Evolutionary conservation across 106 monocot species (phyloP).

Genomic region (Narthecium ossifragum): DNA sequence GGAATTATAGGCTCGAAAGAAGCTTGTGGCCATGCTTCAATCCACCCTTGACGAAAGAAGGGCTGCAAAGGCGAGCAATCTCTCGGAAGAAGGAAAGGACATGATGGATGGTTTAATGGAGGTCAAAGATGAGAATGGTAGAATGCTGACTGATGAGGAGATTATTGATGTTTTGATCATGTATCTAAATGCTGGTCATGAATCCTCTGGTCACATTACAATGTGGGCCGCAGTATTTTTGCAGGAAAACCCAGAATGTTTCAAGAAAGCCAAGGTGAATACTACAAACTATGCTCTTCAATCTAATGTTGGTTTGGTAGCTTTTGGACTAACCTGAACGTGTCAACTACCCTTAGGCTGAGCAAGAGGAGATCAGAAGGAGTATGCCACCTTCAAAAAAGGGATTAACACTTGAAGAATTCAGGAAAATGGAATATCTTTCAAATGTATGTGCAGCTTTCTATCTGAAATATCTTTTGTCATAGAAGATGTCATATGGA

Average conservation of each 20-base stretch:
- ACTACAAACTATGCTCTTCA: not conserved
- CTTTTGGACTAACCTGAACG: no score
- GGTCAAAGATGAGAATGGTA: conserved; percentile 58
- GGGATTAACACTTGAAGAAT: conserved; percentile 59
- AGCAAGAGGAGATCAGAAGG: conserved; percentile 79
- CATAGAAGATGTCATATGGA: not conserved
- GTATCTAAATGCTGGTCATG: conserved; percentile 98
- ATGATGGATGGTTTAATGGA: conserved; percentile 84
- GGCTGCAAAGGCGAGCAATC: conserved; percentile 10
- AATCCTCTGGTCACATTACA: conserved; percentile 88
- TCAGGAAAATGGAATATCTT: conserved; percentile 84
- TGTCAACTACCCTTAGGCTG: conserved; percentile 35
- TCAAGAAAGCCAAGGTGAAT: conserved; percentile 64
- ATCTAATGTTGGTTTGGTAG: not conserved
- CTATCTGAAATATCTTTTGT: not conserved
- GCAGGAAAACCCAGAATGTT: conserved; percentile 61
- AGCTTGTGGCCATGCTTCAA: conserved; percentile 66
- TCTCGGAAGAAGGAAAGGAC: conserved; percentile 24
- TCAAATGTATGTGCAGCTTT: conserved; percentile 43
- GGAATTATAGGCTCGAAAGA: conserved; percentile 57
- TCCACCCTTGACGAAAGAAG: conserved; percentile 53
- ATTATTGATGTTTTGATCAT: conserved; percentile 82
- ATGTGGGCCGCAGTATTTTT: conserved; percentile 87
- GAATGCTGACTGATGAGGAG: conserved; percentile 64
- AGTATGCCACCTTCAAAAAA: conserved; percentile 44